These are phyloP conservation scores for Zygosaccharomyces rouxii DNA, from an alignment of 805 yeast species.

Conservation along the genomic window DNA sequence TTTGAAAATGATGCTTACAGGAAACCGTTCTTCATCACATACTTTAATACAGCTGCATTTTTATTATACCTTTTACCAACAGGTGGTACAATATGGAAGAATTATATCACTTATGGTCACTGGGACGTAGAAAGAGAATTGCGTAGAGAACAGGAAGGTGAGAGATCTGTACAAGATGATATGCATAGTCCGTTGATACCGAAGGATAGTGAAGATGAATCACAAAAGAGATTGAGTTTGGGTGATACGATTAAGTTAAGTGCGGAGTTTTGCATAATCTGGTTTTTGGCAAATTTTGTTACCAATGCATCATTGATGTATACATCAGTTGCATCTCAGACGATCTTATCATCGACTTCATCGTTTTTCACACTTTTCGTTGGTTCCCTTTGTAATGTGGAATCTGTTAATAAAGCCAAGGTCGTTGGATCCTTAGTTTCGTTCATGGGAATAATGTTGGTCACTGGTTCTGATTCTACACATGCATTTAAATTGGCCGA, in stretches of 20 bases:
- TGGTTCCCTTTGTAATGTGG: constrained; percentile 71
- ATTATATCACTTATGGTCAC: constrained; percentile 31
- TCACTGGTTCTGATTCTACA: constrained; percentile 61
- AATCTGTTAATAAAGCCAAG: constrained; percentile 60
- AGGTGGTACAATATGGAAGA: constrained; percentile 25
- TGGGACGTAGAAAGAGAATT: constrained; percentile 28
- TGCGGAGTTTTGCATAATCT: constrained; percentile 75
- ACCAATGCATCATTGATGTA: constrained; percentile 83
- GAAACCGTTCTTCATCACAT: constrained; percentile 91
- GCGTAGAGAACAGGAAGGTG: constrained; percentile 32
- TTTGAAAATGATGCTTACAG: constrained; percentile 66
- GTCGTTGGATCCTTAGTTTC: constrained; percentile 66
- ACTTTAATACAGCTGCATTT: constrained; percentile 84
- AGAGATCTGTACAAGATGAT: neutral
- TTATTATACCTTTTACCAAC: constrained; percentile 70
- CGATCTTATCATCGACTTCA: constrained; percentile 86
- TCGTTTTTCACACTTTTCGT: constrained; percentile 86
- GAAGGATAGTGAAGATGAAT: constrained; percentile 10
- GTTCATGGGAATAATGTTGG: constrained; percentile 72
- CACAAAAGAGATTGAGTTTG: constrained; percentile 27
- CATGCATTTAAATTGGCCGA: constrained; percentile 9
- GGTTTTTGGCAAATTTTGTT: constrained; percentile 87
- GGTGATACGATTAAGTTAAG: constrained; percentile 70
- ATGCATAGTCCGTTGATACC: constrained; percentile 17
- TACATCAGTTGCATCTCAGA: constrained; percentile 92